Evolutionary conservation across 495 filamentous ascomycete genomes (phyloP).

Genomic region (Immersiella caudata): DNA sequence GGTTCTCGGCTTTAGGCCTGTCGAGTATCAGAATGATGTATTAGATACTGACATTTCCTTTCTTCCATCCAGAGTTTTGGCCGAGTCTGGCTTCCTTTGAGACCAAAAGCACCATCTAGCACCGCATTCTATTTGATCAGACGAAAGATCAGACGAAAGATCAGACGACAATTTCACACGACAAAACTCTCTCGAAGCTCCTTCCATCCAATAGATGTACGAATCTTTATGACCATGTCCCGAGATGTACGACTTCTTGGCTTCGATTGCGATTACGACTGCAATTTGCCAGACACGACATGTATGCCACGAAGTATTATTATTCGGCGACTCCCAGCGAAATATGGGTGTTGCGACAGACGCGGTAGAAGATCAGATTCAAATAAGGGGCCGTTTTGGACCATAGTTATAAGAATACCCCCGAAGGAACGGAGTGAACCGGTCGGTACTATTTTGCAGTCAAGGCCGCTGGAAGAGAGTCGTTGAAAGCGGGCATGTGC

Average conservation of each 20-base stretch:
- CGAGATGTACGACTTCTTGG: background rate
- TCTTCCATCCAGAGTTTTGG: slow-evolving; percentile 16
- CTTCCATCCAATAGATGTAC: background rate
- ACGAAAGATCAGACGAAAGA: background rate
- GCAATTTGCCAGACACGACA: background rate
- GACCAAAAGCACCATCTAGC: background rate
- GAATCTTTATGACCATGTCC: background rate
- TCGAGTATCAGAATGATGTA: background rate
- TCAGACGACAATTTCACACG: background rate
- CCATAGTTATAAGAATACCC: background rate
- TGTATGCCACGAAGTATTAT: background rate
- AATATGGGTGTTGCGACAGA: background rate
- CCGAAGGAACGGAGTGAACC: background rate
- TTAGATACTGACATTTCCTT: background rate
- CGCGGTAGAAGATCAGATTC: background rate
- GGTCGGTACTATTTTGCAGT: background rate
- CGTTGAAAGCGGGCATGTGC: background rate
- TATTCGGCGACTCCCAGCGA: background rate
- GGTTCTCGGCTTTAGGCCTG: background rate
- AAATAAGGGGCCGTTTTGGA: background rate
- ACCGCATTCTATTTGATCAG: background rate
- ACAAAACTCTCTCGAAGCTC: background rate
- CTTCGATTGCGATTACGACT: background rate
- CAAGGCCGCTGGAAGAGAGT: background rate
- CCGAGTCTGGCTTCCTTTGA: slow-evolving; percentile 22